phyloP scores from a whole-genome alignment of 1,284 basidiomycete genomes.

The Fistulina hepatica region DNA sequence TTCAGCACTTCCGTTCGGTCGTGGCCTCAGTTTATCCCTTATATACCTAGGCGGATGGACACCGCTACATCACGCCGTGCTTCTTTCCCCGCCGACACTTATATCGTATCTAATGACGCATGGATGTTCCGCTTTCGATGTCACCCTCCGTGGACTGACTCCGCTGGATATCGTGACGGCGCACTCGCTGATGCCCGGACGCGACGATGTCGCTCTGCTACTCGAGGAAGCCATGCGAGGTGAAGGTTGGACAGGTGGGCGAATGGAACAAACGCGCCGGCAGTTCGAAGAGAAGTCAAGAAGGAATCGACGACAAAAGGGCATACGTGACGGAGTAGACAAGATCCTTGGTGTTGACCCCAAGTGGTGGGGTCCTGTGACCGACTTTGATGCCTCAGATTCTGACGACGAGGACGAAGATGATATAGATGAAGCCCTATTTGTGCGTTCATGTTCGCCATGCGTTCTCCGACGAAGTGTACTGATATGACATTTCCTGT shows the following conservation, averaged over 20 bases:
- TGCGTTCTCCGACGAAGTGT: no score
- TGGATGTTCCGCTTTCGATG: slow-evolving; percentile 70
- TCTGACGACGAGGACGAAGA: slow-evolving; percentile 37
- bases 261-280: slow-evolving; percentile 52
- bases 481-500: no score
- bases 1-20: slow-evolving; percentile 15
- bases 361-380: slow-evolving; percentile 54
- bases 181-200: slow-evolving; percentile 65
- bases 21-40: slow-evolving; percentile 4
- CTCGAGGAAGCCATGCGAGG: slow-evolving; percentile 75
- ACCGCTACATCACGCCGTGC: slow-evolving; percentile 86
- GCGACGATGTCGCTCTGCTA: slow-evolving; percentile 69
- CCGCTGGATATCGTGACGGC: slow-evolving; percentile 80
- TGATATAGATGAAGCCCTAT: slow-evolving; percentile 36
- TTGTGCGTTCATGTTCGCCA: slow-evolving; percentile 37
- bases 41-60: slow-evolving; percentile 75
- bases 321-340: slow-evolving; percentile 43
- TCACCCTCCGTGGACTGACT: slow-evolving; percentile 68
- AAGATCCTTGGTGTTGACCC: slow-evolving; percentile 43
- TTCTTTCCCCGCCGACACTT: slow-evolving; percentile 83
- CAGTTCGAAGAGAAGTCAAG: slow-evolving; percentile 46
- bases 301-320: slow-evolving; percentile 40
- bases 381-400: slow-evolving; percentile 26
- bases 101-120: slow-evolving; percentile 89
- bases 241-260: slow-evolving; percentile 60